Evolutionary conservation across 331 rosid genomes (phyloP).

Genomic region (Stylosanthes scabra): DNA sequence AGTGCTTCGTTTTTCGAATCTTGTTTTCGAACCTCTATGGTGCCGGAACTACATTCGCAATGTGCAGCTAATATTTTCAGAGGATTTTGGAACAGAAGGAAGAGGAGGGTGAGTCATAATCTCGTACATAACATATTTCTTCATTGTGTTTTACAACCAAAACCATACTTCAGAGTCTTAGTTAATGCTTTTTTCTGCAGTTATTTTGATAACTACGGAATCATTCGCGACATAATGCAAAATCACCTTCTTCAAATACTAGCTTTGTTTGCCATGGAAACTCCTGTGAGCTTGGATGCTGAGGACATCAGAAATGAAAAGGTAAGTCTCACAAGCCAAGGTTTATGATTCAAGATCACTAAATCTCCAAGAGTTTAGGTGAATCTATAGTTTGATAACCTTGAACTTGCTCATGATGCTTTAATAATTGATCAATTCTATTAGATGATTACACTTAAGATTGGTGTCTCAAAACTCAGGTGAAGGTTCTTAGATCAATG

Average conservation of each 20-base stretch:
- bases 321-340: constrained; percentile 43
- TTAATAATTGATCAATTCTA: constrained; percentile 22
- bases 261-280: constrained; percentile 96
- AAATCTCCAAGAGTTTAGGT: too few species aligned
- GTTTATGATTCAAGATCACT: background rate
- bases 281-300: constrained; percentile 98
- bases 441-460: constrained; percentile 33
- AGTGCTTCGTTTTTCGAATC: constrained; percentile 97
- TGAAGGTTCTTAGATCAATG: constrained; percentile 94
- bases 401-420: background rate
- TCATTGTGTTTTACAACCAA: constrained; percentile 29
- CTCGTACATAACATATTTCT: constrained; percentile 32
- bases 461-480: constrained; percentile 64
- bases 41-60: constrained; percentile 86
- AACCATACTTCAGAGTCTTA: constrained; percentile 24
- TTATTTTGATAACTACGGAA: constrained; percentile 89
- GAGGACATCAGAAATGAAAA: constrained; percentile 97
- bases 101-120: constrained; percentile 85
- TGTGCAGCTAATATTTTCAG: constrained; percentile 93
- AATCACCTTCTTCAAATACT: constrained; percentile 97
- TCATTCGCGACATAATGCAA: constrained; percentile 96
- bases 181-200: constrained; percentile 42
- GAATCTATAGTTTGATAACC: too few species aligned
- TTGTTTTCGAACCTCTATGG: constrained; percentile 98
- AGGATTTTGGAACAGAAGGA: constrained; percentile 98